phyloP scores from a whole-genome alignment of 768 basidiomycete genomes.

The Lentinula raphanica region DNA sequence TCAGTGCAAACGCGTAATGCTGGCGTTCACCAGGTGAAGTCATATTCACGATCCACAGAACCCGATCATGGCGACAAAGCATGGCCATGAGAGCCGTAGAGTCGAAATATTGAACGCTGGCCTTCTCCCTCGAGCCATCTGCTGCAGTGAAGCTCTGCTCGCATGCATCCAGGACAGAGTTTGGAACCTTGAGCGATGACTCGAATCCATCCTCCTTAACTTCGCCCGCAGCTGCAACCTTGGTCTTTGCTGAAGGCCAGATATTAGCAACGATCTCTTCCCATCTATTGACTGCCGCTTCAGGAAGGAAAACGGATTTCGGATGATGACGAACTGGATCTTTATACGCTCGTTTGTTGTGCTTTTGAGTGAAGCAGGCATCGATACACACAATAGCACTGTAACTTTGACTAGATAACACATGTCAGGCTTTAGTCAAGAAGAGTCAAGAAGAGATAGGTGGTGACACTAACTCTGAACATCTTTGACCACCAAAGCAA shows the following conservation, averaged over 20 bases:
- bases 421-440: not conserved
- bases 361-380: slow-evolving; percentile 30
- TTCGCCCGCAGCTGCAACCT: slow-evolving; percentile 2
- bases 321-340: slow-evolving; percentile 17
- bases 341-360: slow-evolving; percentile 4
- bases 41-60: slow-evolving; percentile 32
- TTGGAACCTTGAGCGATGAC: slow-evolving; percentile 19
- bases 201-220: slow-evolving; percentile 17
- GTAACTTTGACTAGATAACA: slow-evolving; percentile 12
- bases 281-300: slow-evolving; percentile 15
- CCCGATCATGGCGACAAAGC: slow-evolving; percentile 30
- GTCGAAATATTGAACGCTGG: too few relatives aligned
- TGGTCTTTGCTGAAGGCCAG: not conserved
- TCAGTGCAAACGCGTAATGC: slow-evolving; percentile 25
- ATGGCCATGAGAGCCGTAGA: slow-evolving; percentile 29
- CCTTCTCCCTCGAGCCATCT: slow-evolving; percentile 19
- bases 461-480: not conserved
- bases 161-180: slow-evolving; percentile 27
- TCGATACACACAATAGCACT: slow-evolving; percentile 27
- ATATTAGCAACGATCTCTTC: slow-evolving; percentile 15
- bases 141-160: slow-evolving; percentile 26
- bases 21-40: slow-evolving; percentile 27
- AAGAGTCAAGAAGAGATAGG: not conserved
- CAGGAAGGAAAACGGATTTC: slow-evolving; percentile 16
- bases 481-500: slow-evolving; percentile 19